phyloP scores from a whole-genome alignment of 116 monocot species.

The Cymodocea nodosa region DNA sequence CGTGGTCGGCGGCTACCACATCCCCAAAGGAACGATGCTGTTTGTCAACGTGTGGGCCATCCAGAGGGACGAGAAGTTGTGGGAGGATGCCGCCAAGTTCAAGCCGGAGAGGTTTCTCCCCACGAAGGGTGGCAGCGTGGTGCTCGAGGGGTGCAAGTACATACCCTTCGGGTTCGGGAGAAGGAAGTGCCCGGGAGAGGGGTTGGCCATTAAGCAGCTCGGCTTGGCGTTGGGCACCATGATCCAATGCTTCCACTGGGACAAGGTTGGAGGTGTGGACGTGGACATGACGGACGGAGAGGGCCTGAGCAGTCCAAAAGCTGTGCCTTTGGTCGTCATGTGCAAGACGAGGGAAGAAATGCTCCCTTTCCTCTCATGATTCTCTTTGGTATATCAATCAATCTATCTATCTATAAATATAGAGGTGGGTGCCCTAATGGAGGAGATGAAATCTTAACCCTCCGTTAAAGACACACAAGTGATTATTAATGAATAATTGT shows the following conservation, averaged over 20 bases:
- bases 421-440: too few species aligned
- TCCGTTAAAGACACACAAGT: too few species aligned
- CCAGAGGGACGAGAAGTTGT: conserved; percentile 13
- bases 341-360: too few species aligned
- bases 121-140: not conserved
- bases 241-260: conserved; percentile 5
- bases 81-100: conserved; percentile 10
- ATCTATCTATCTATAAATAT: too few species aligned
- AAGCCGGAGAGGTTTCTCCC: conserved; percentile 1
- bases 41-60: conserved; percentile 23
- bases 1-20: conserved; percentile 6
- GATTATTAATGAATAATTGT: too few species aligned
- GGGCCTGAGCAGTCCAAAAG: too few species aligned
- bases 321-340: too few species aligned
- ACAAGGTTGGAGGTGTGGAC: not conserved
- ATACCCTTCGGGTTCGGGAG: conserved; percentile 6
- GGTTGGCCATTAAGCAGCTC: not conserved
- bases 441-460: too few species aligned
- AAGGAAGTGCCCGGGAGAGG: conserved; percentile 5
- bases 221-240: not conserved
- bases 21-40: conserved; percentile 23
- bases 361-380: too few species aligned
- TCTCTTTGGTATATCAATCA: too few species aligned
- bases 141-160: too few species aligned
- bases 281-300: not conserved